phyloP scores from a whole-genome alignment of 306 rosid genomes.

The Medicago ruthenica region DNA sequence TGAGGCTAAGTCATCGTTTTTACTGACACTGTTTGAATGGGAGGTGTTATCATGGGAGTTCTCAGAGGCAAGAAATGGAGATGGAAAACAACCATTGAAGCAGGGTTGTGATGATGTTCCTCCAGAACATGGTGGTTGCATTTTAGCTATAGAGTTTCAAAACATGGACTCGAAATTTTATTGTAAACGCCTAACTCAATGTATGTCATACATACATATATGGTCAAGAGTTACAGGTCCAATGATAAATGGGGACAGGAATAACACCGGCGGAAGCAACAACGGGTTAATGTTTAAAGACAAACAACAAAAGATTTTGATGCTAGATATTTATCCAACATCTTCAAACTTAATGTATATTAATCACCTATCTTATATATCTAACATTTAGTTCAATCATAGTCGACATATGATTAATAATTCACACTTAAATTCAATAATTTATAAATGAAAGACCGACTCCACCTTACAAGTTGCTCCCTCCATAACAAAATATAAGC shows the following conservation, averaged over 20 bases:
- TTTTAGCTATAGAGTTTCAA: conserved; percentile 33
- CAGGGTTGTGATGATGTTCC: conserved; percentile 57
- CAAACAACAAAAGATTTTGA: too few species aligned
- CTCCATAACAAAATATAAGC: too few species aligned
- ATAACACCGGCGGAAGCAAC: too few species aligned
- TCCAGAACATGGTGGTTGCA: conserved; percentile 55
- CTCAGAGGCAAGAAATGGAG: conserved; percentile 51
- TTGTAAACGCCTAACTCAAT: background rate
- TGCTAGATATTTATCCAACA: too few species aligned
- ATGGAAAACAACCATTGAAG: conserved; percentile 65
- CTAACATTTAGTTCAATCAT: too few species aligned
- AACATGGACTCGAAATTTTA: conserved; percentile 33
- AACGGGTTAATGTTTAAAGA: too few species aligned
- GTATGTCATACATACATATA: background rate
- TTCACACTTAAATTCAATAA: too few species aligned
- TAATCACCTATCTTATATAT: too few species aligned
- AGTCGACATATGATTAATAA: too few species aligned
- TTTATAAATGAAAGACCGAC: too few species aligned
- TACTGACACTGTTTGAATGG: conserved; percentile 35
- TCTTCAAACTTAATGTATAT: too few species aligned
- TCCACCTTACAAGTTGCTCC: too few species aligned
- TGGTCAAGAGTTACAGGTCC: background rate
- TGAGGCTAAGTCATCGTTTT: conserved; percentile 42
- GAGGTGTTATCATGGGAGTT: conserved; percentile 31
- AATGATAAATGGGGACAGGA: background rate